phyloP scores from a whole-genome alignment of 352 stramenopile species.

The Phytophthora constricta region DNA sequence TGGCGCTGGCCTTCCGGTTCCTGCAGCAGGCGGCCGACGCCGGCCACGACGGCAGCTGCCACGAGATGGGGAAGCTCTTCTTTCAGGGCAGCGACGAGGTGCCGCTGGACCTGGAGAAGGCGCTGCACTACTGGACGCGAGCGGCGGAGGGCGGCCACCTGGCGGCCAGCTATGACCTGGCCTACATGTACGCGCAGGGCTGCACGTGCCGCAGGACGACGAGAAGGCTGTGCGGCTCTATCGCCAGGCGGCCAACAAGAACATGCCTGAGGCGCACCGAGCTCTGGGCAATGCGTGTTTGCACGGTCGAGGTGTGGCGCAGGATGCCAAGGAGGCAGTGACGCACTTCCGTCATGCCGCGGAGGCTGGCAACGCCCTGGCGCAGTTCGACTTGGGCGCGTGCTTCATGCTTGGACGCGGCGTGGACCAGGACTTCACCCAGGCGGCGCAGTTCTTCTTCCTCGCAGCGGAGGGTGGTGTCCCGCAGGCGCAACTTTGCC shows the following conservation, averaged over 20 bases:
- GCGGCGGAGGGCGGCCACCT: slow-evolving; percentile 71
- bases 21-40: slow-evolving; percentile 70
- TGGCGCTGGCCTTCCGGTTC: slow-evolving; percentile 56
- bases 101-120: slow-evolving; percentile 36
- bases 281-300: slow-evolving; percentile 67
- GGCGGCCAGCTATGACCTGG: slow-evolving; percentile 78
- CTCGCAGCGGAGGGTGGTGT: slow-evolving; percentile 65
- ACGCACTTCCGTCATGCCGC: slow-evolving; percentile 69
- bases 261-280: slow-evolving; percentile 76
- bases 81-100: slow-evolving; percentile 56
- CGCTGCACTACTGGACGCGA: slow-evolving; percentile 70
- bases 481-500: slow-evolving; percentile 72
- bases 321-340: slow-evolving; percentile 46
- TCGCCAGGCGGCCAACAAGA: slow-evolving; percentile 53
- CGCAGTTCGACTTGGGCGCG: slow-evolving; percentile 84
- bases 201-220: slow-evolving; percentile 68
- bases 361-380: slow-evolving; percentile 58
- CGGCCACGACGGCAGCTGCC: slow-evolving; percentile 71
- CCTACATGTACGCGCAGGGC: slow-evolving; percentile 73
- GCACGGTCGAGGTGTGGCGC: slow-evolving; percentile 40
- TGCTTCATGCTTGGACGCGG: slow-evolving; percentile 83
- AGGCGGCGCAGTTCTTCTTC: slow-evolving; percentile 82
- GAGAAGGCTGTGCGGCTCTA: slow-evolving; percentile 69
- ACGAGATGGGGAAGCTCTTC: slow-evolving; percentile 79
- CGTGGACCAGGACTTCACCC: slow-evolving; percentile 51